Evolutionary conservation across 2,329 filamentous ascomycete species (phyloP).

Genomic region (Nemania sp.): DNA sequence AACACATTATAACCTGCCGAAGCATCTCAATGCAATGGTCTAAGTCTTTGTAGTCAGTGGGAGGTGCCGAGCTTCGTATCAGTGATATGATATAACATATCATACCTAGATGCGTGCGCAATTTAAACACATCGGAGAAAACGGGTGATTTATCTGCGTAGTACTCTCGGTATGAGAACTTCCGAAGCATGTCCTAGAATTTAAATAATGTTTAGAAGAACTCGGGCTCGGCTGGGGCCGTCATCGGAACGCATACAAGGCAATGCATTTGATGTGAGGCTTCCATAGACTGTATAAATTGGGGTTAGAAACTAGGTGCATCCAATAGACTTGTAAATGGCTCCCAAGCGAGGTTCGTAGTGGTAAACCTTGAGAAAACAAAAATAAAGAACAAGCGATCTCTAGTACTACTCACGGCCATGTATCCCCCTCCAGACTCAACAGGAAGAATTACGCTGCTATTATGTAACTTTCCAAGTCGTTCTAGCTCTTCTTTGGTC

Average conservation of each 20-base stretch:
- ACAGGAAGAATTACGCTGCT: constrained; percentile 14
- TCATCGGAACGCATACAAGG: constrained; percentile 18
- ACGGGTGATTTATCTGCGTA: constrained; percentile 14
- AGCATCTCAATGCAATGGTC: constrained; percentile 26
- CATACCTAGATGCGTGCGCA: constrained; percentile 16
- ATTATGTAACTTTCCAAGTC: constrained; percentile 10
- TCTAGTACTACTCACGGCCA: neutral
- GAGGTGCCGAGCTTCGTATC: too few relatives aligned
- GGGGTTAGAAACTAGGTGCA: neutral
- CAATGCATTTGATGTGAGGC: constrained; percentile 29
- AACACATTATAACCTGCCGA: constrained; percentile 3
- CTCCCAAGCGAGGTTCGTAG: neutral
- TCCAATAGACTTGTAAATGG: neutral
- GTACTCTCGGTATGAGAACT: constrained; percentile 15
- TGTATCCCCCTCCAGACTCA: constrained; percentile 17
- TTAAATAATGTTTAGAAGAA: neutral
- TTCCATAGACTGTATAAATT: neutral
- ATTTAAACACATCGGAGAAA: constrained; percentile 6
- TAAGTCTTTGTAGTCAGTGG: neutral
- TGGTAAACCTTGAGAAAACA: neutral
- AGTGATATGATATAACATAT: too few relatives aligned
- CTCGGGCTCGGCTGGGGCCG: neutral
- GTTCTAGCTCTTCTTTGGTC: constrained; percentile 2
- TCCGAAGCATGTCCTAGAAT: constrained; percentile 5
- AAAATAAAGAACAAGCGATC: neutral